Base-by-base conservation (phyloP, 2,329 filamentous ascomycete species). In the Emmonsiellopsis sp. region DNA sequence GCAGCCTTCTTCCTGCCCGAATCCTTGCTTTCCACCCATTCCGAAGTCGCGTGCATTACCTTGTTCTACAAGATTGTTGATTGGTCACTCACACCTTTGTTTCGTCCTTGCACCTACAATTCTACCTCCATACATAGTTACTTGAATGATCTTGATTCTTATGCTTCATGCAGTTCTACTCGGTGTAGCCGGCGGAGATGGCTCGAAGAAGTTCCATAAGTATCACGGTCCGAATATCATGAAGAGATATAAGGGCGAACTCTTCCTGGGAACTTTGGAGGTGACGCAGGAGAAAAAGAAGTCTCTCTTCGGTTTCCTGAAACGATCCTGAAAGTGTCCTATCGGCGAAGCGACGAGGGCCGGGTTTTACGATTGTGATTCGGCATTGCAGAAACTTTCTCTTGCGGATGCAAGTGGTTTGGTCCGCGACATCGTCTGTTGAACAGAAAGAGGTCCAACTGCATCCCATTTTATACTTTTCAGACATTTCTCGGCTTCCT, bases 171-270 rank as follows among this genome's bases (percentile, higher is more conserved):
- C 42, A 84, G 81, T 85, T 62, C 76, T 85, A 44, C 78, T 82
- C 65, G 74, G 82, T 58, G 80, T 85, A 36, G 82, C 77, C 47
- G 82, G 82, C 62, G 85, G 85, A 62, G 82, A 85, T 59, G 82
- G 82, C 45, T 83, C 80, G 50, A 84, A 85, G 72, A 81, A 84
- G 62, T 85, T 85, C 70, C 81, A 79, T 79, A 82, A 82, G 76
- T 75, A 82, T 63, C 80, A 83, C 68, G 82, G 81, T 55, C 77
- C 81, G 60, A 70, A 73, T 49, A 78, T 82, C 51, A 65, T 82
- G 62, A 82, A 83, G 68, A 84, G 83, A 64, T 84, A 80, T 13
- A 47, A 47, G 44, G 17, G 44, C 32, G 32, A 14, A 48, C 34
- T 39, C 14, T 2, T 48, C 46, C 21, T 39, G 6, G 46, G 46